These are phyloP conservation scores for Phytophthora chlamydospora DNA, from an alignment of 352 stramenopile genomes.

Conservation along the genomic window DNA sequence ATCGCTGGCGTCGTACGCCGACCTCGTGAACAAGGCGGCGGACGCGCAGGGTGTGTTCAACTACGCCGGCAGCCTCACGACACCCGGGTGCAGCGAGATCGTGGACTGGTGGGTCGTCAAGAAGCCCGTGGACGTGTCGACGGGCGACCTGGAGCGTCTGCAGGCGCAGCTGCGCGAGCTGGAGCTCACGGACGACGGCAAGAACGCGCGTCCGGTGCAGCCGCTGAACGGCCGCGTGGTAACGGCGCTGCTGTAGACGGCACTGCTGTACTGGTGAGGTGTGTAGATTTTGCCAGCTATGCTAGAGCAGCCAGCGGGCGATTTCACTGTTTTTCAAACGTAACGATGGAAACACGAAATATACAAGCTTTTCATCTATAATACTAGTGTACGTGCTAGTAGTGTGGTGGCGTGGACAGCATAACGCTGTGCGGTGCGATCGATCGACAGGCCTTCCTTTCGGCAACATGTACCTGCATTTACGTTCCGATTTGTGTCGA, in stretches of 20 bases:
- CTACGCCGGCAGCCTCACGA: conserved; percentile 60
- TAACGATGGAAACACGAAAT: too few species aligned
- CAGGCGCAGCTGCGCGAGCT: conserved; percentile 21
- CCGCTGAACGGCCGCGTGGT: conserved; percentile 34
- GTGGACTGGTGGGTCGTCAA: conserved; percentile 63
- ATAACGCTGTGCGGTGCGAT: too few species aligned
- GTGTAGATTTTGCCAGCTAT: too few species aligned
- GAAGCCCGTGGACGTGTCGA: conserved; percentile 41
- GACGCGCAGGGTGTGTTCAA: conserved; percentile 35
- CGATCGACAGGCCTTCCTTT: too few species aligned
- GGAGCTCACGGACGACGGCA: conserved; percentile 33
- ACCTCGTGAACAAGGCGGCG: conserved; percentile 8
- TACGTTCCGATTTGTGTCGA: too few species aligned
- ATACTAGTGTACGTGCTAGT: too few species aligned
- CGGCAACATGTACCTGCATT: too few species aligned
- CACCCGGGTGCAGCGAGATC: conserved; percentile 46
- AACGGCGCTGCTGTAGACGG: not conserved
- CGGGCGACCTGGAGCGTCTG: conserved; percentile 31
- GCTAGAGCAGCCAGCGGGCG: not conserved
- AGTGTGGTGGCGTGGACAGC: too few species aligned
- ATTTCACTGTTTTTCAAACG: not conserved
- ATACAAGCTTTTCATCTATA: too few species aligned
- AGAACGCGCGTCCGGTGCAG: conserved; percentile 38
- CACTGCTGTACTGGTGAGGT: too few species aligned
- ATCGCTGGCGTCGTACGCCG: conserved; percentile 13